Evolutionary conservation across 306 rosid genomes (phyloP), one percentile per base, ranked within the genome.

Genomic region (Corylus avellana): DNA sequence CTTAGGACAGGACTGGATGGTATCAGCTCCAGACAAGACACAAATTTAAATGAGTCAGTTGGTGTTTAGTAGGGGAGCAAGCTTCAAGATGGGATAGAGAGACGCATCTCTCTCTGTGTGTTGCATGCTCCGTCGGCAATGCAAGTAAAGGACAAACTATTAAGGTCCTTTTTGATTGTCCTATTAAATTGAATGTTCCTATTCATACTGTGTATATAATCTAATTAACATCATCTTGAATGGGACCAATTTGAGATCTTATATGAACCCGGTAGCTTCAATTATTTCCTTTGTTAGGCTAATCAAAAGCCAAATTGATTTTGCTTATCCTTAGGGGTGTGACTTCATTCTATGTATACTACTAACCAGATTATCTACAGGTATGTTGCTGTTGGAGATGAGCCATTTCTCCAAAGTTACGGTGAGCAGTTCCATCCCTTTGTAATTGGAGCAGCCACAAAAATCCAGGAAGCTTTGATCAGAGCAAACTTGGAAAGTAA

Each of bases 381-480:
- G 85, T 90, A 92, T 74, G 88, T 94, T 84, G 95, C 98, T 57
- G 92, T 94, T 50, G 98, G 98, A 75, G 95, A 92, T 53, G 97
- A 94, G 57, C 92, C 97, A 13, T 92, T 90, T 87, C 98, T 90
- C 55, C 91, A 76, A 87, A 83, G 83, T 68, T 92, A 90, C 51
- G 94, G 91, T 9, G 88, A 89, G 75, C 97, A 86, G 80, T 94
- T 90, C 75, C 88, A 82, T 75, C 94, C 98, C 72, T 92, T 86
- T 22, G 75, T 87, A 54, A 73, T 91, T 47, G 98, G 98, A 81
- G 95, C 97, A 18, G 92, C 90, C 81, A 64, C 75, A 79, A 94
- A 92, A 82, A 88, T 94, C 71, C 97, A 90, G 68, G 81, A 85
- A 16, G 91, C 97, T 86, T 78, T 94, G 85, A 64, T 50, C 63